Base-by-base conservation (phyloP, 2,329 filamentous ascomycete genomes). In the Hymenoscyphus albidus region DNA sequence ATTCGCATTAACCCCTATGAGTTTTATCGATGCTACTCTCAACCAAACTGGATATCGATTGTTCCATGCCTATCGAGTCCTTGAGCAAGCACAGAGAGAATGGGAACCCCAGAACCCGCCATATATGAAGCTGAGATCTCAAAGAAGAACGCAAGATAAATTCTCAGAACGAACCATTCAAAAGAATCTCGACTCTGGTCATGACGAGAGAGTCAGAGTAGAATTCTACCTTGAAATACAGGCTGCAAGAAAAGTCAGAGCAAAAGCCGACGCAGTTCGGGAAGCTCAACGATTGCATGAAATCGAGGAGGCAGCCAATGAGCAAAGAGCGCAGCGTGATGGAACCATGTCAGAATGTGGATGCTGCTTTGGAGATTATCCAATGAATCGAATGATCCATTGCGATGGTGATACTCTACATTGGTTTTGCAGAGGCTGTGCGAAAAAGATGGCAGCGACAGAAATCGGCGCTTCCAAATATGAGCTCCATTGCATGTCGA, bases 401-500 rank as follows among this genome's bases (percentile, higher is more conserved):
- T 96, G 92, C 74, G 77, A 85, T 60, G 79, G 83, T 0, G 70
- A 74, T 0, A 69, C 77, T 2, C 48, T 70, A 7, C 77, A 79
- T 66, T 85, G 83, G 73, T 93, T 94, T 75, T 96, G 92, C 75
- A 80, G 80, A 58, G 76, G 78, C 0, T 96, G 92, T 73, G 82
- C 87, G 5, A 84, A 80, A 64, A 82, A 76, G 27, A 87, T 87
- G 67, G 89, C 92, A 4, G 86, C 91, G 71, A 84, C 79, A 6
- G 83, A 88, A 68, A 82, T 96, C 61, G 91, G 91, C 1, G 78
- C 86, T 27, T 84, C 84, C n/a, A 88, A 85, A 67, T 89, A 90
- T 73, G 79, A 86, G 57, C 80, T 95, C 22, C 75, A 76, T 2
- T 96, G 92, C 76, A 88, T 93, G 80, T 89, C 88, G 22, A 84